Evolutionary conservation across 805 yeast genomes (phyloP).

Genomic region (Sungouiozyma intestinalis): DNA sequence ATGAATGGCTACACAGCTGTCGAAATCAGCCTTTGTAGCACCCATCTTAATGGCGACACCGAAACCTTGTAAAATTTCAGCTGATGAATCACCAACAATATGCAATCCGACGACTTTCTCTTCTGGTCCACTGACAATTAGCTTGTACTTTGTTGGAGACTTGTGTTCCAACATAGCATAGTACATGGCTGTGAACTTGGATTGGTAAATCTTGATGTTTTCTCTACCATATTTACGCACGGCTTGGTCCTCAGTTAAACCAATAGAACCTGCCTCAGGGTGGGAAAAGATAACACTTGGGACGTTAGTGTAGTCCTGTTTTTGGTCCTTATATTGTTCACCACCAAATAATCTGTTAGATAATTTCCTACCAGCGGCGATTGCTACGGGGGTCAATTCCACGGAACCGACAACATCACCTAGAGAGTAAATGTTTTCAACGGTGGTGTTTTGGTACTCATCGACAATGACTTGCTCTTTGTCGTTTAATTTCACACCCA

Average conservation of each 20-base stretch:
- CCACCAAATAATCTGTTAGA: conserved; percentile 89
- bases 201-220: conserved; percentile 68
- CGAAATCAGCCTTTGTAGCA: conserved; percentile 93
- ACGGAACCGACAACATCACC: conserved; percentile 93
- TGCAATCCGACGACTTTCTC: conserved; percentile 96
- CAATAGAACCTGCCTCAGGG: conserved; percentile 95
- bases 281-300: conserved; percentile 98
- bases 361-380: conserved; percentile 93
- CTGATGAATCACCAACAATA: conserved; percentile 78
- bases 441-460: conserved; percentile 76
- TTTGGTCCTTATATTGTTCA: conserved; percentile 52
- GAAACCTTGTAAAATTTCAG: conserved; percentile 95
- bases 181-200: conserved; percentile 85
- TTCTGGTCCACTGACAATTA: conserved; percentile 64
- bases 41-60: conserved; percentile 99
- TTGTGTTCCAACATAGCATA: conserved; percentile 76
- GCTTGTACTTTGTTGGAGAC: conserved; percentile 79
- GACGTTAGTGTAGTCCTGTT: conserved; percentile 75
- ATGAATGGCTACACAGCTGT: conserved; percentile 93
- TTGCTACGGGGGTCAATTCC: conserved; percentile 96
- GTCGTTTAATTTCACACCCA: conserved; percentile 55
- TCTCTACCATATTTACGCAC: conserved; percentile 67
- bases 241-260: conserved; percentile 75
- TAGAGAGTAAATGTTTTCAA: conserved; percentile 63
- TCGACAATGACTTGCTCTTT: conserved; percentile 64